These are phyloP conservation scores for Beauveria sp. DNA, from an alignment of 2,329 filamentous ascomycete genomes.

Conservation along the genomic window DNA sequence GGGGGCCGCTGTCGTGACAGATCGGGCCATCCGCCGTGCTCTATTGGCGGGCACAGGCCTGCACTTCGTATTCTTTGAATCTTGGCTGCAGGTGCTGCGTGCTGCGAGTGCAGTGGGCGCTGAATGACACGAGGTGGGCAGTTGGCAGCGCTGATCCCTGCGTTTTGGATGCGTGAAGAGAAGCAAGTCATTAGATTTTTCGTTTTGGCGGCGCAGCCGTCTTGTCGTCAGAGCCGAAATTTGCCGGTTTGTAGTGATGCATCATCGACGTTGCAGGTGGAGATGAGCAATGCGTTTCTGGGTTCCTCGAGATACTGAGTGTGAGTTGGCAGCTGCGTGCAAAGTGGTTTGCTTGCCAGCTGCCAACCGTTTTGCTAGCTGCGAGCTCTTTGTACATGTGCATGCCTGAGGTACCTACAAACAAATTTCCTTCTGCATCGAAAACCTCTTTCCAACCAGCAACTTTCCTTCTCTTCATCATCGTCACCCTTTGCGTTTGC, in stretches of 20 bases:
- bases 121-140: constrained; percentile 7
- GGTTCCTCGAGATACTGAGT: not conserved
- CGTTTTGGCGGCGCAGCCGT: not conserved
- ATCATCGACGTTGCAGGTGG: constrained; percentile 1
- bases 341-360: not conserved
- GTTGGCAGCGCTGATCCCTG: not conserved
- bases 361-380: not conserved
- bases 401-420: constrained; percentile 1
- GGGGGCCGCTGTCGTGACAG: not conserved
- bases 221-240: not conserved
- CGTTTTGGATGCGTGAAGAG: not conserved
- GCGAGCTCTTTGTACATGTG: not conserved
- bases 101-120: not conserved
- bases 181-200: not conserved
- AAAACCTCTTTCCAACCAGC: not conserved
- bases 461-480: not conserved
- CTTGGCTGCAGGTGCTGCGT: constrained; percentile 4
- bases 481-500: not conserved
- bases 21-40: constrained; percentile 1
- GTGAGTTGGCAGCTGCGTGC: not conserved
- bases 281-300: not conserved
- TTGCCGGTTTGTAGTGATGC: not conserved
- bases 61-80: constrained; percentile 8
- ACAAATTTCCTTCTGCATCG: not conserved
- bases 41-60: not conserved